Base-by-base conservation (phyloP, 2,329 filamentous ascomycete species). In the Ophiostoma ips region DNA sequence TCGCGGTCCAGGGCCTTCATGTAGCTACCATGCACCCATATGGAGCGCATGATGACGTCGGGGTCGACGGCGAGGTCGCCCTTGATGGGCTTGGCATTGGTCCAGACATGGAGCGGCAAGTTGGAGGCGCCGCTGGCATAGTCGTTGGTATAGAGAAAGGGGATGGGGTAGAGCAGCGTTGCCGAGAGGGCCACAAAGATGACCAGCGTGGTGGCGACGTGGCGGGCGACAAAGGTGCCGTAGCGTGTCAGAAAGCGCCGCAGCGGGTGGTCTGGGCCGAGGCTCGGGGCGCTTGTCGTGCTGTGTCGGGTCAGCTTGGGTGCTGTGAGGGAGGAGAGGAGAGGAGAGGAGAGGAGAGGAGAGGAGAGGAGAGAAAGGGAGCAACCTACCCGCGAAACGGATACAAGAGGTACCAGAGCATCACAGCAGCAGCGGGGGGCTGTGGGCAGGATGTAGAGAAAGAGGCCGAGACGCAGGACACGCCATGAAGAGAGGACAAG, bases 1-100 rank as follows among this genome's bases (percentile, higher is more conserved):
- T 79, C 69, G 48, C 71, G 71, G 46, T 84, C 71, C 34, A 90
- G 70, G 11, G 84, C 85, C 58, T 80, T 73, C 81, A 89, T 89
- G 60, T 88, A 88, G 62, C 76, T 82, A 55, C 83, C 84, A 60
- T 89, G 84, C 15, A 90, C 74, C 85, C 85, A 90, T 50, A 87
- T 75, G 51, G 85, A 85, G 56, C 84, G 82, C 77, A 90, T 84
- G 50, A 84, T 78, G n/a, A 90, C 79, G 62, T 90, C 84, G 4
- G 81, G 74, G 49, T 70, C 66, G 41, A 70, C 68, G 34, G 49
- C 43, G 24, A 66, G 60, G 5, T 66, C 64, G 45, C 75, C 74
- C 34, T 74, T 66, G 49, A 84, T 68, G 28, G 81, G 77, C 53
- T 79, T 76, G 6, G 82, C 83, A 35, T 81, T 81, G 24, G 84